Conservation (phyloP, 2,329 filamentous ascomycete species). For the Triangularia verruculosa region DNA sequence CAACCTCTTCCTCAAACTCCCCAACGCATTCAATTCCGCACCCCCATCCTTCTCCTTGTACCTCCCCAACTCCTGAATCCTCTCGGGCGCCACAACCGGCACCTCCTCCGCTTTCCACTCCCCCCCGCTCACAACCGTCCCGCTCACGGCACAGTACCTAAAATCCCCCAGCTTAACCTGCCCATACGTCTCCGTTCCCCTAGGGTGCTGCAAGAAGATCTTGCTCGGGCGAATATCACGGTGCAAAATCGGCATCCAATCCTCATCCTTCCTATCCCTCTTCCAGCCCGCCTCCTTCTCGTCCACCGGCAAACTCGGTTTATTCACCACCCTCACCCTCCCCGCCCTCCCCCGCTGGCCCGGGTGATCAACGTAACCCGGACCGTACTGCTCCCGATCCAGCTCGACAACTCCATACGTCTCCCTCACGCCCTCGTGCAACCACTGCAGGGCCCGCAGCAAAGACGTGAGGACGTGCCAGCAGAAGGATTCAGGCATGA, state of each 20-base stretch:
- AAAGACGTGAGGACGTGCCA: constrained; percentile 54
- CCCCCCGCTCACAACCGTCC: constrained; percentile 30
- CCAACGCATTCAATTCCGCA: neutral
- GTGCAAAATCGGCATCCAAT: constrained; percentile 54
- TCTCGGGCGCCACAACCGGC: neutral
- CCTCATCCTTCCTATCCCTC: constrained; percentile 31
- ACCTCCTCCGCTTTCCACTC: neutral
- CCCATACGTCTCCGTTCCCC: constrained; percentile 49
- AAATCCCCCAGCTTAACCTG: constrained; percentile 53
- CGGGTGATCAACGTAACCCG: neutral
- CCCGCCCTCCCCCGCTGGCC: neutral
- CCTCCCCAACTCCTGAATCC: constrained; percentile 28
- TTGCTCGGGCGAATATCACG: constrained; percentile 45
- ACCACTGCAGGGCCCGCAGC: constrained; percentile 48
- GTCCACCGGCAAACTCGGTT: neutral
- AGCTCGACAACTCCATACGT: constrained; percentile 7
- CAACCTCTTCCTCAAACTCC: constrained; percentile 11
- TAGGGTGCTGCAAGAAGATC: constrained; percentile 50
- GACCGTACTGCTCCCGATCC: neutral
- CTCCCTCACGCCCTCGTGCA: constrained; percentile 46
- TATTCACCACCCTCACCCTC: constrained; percentile 6
- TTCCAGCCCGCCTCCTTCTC: neutral
- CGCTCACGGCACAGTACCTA: constrained; percentile 38
- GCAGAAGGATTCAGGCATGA: constrained; percentile 51
- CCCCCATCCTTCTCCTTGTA: neutral